A percentile compares a stretch with the other conserved stretches of the same genome.
These are phyloP conservation scores for Grigorovia transvaalensis DNA, from an alignment of 805 yeast genomes.

Conservation along the genomic window DNA sequence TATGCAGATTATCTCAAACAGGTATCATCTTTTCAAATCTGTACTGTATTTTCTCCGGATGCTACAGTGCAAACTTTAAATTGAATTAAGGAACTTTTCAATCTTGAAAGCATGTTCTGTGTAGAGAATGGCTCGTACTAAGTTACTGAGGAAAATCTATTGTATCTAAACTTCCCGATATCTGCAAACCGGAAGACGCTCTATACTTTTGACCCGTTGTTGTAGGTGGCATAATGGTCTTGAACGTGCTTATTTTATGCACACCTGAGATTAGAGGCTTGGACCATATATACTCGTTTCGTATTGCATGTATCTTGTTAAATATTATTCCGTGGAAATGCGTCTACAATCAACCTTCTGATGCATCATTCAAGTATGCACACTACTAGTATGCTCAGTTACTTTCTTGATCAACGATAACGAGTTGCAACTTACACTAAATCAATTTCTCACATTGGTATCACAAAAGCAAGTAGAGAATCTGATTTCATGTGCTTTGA, in stretches of 20 bases:
- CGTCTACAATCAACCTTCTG: not conserved
- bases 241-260: too few relatives aligned
- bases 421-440: not conserved
- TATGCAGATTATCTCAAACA: too few relatives aligned
- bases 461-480: too few relatives aligned
- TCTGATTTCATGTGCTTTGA: too few relatives aligned
- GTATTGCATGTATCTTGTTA: not conserved
- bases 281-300: not conserved
- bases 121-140: too few relatives aligned
- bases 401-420: not conserved
- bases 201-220: too few relatives aligned
- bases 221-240: too few relatives aligned
- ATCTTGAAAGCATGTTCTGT: too few relatives aligned
- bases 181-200: not conserved
- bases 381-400: not conserved
- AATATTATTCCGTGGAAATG: not conserved
- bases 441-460: too few relatives aligned
- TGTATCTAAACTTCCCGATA: not conserved
- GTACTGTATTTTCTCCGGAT: not conserved
- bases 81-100: too few relatives aligned
- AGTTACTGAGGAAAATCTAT: not conserved
- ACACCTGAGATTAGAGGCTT: too few relatives aligned
- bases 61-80: not conserved
- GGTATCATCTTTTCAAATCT: not conserved
- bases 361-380: not conserved